These are phyloP conservation scores for Skeletonema menzelii DNA, from an alignment of 108 stramenopile genomes.

Conservation along the genomic window DNA sequence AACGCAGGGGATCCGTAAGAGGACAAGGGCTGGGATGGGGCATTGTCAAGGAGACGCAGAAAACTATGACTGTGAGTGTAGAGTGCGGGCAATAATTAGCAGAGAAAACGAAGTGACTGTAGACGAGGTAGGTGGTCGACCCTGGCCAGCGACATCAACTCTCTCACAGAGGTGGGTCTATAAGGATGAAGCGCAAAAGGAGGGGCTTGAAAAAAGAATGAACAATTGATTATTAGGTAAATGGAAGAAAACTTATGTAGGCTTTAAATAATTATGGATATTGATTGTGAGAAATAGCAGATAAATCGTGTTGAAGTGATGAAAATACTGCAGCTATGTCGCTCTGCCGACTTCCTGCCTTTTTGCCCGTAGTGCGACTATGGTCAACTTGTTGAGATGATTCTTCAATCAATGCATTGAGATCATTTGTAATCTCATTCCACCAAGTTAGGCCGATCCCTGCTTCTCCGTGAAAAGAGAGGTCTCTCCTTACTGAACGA, in stretches of 20 bases:
- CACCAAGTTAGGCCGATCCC: conserved; percentile 35
- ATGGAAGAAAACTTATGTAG: background rate
- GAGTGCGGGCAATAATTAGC: conserved; percentile 74
- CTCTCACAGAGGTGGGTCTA: conserved; percentile 68
- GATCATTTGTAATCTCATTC: conserved; percentile 28
- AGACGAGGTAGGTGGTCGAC: conserved; percentile 63
- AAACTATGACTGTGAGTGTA: conserved; percentile 74
- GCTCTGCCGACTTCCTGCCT: background rate
- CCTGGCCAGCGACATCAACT: conserved; percentile 81
- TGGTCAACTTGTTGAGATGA: background rate
- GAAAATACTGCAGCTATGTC: conserved; percentile 16
- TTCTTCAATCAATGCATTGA: conserved; percentile 5
- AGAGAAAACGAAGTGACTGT: conserved; percentile 60
- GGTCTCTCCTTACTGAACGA: conserved; percentile 25
- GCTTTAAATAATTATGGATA: background rate
- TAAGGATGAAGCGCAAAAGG: conserved; percentile 54
- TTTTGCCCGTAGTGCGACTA: background rate
- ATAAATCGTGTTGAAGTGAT: conserved; percentile 29
- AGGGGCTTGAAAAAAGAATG: conserved; percentile 53
- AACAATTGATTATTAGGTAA: background rate
- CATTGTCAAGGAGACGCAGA: conserved; percentile 73
- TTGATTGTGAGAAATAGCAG: background rate
- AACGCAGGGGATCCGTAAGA: conserved; percentile 74
- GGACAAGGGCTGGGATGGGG: conserved; percentile 80
- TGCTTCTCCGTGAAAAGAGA: conserved; percentile 8